phyloP scores from a whole-genome alignment of 257 asterid genomes.

The Euphrasia confusa region DNA sequence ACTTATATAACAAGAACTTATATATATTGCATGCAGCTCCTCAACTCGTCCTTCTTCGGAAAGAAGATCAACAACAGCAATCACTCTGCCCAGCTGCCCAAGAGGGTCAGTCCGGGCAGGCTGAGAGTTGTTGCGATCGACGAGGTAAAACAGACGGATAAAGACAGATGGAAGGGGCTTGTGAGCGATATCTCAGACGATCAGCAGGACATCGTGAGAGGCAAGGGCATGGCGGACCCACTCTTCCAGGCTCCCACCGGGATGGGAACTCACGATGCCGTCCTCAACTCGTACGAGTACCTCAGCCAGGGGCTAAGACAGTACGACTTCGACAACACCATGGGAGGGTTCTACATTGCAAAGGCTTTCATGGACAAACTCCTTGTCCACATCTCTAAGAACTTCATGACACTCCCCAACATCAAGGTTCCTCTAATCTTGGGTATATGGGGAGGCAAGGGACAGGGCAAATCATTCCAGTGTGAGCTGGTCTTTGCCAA shows the following conservation, averaged over 20 bases:
- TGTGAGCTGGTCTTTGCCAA: conserved; percentile 57
- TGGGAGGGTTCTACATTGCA: conserved; percentile 46
- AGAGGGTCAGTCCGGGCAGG: conserved; percentile 24
- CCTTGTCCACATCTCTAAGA: conserved; percentile 44
- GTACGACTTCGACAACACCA: conserved; percentile 38
- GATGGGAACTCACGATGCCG: conserved; percentile 50
- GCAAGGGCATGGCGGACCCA: conserved; percentile 48
- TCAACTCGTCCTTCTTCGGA: conserved; percentile 39
- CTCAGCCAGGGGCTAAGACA: conserved; percentile 42
- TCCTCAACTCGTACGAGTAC: conserved; percentile 55
- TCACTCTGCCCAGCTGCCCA: conserved; percentile 2
- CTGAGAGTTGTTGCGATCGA: conserved; percentile 31
- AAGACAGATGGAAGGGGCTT: conserved; percentile 49
- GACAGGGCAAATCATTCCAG: conserved; percentile 60
- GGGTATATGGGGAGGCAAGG: conserved; percentile 63
- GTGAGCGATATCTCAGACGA: conserved; percentile 41
- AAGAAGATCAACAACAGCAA: conserved; percentile 26
- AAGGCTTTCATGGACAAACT: conserved; percentile 61
- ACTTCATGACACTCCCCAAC: conserved; percentile 53
- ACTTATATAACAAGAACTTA: no score
- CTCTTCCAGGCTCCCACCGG: conserved; percentile 59
- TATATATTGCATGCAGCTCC: background rate
- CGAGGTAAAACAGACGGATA: conserved; percentile 30
- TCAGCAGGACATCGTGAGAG: conserved; percentile 56
- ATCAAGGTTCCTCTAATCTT: conserved; percentile 53